Conservation (phyloP, 805 yeast genomes). For the Teunomyces panamensis region DNA sequence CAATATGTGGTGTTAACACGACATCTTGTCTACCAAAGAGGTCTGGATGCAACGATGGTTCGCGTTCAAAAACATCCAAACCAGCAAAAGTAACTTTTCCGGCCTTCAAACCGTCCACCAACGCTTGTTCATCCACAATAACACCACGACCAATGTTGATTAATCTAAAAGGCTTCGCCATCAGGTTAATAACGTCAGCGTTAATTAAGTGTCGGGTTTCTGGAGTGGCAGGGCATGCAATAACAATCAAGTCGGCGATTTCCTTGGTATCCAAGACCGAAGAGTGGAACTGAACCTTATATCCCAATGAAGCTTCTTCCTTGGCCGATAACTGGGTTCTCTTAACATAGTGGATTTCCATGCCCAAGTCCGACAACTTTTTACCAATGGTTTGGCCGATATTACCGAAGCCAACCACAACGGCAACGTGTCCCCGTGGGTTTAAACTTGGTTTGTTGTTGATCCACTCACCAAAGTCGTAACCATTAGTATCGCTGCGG, state of each 20-base stretch:
- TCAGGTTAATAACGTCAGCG: slow-evolving; percentile 39
- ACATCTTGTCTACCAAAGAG: slow-evolving; percentile 60
- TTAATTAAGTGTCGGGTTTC: slow-evolving; percentile 57
- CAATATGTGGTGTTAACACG: slow-evolving; percentile 67
- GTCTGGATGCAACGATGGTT: slow-evolving; percentile 52
- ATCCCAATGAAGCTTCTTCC: slow-evolving; percentile 40
- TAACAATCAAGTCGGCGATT: slow-evolving; percentile 56
- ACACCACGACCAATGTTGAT: slow-evolving; percentile 77
- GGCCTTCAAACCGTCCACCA: slow-evolving; percentile 54
- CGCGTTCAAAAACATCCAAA: slow-evolving; percentile 67
- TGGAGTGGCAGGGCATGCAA: slow-evolving; percentile 65
- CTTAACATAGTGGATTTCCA: slow-evolving; percentile 62
- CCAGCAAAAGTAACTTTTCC: slow-evolving; percentile 68
- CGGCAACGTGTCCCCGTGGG: slow-evolving; percentile 57
- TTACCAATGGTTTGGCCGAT: slow-evolving; percentile 67
- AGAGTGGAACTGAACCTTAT: slow-evolving; percentile 40
- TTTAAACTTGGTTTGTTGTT: slow-evolving; percentile 46
- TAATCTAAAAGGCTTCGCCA: slow-evolving; percentile 56
- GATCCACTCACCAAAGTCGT: slow-evolving; percentile 43
- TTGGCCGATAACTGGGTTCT: slow-evolving; percentile 40
- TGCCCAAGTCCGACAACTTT: slow-evolving; percentile 56
- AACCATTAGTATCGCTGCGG: slow-evolving; percentile 14
- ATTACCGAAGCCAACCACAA: slow-evolving; percentile 72
- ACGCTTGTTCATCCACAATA: slow-evolving; percentile 63
- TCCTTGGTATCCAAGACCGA: slow-evolving; percentile 30